Conservation (phyloP, 768 basidiomycete species). For the Kwoniella bestiolae region DNA sequence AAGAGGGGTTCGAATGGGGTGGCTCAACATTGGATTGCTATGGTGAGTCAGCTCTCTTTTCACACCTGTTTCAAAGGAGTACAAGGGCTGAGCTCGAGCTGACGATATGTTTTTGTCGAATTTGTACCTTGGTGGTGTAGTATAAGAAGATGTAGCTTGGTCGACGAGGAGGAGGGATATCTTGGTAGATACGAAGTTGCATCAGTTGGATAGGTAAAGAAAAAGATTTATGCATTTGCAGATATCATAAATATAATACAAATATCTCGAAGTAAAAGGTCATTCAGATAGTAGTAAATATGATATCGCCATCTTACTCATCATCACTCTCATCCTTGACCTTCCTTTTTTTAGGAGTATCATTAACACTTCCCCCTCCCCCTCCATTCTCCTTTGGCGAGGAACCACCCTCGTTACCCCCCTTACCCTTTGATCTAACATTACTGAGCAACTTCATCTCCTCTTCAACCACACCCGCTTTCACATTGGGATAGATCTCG, state of each 20-base stretch:
- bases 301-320: background rate
- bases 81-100: constrained; percentile 7
- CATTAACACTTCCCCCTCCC: background rate
- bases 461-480: constrained; percentile 31
- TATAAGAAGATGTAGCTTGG: no score
- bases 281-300: no score
- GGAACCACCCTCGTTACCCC: constrained; percentile 4
- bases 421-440: constrained; percentile 10
- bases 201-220: no score
- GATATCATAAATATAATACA: background rate
- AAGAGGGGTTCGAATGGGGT: constrained; percentile 27
- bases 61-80: no score
- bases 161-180: no score
- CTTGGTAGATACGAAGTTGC: no score
- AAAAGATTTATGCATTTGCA: background rate
- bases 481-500: constrained; percentile 13
- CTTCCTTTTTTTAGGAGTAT: constrained; percentile 17
- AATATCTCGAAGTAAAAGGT: background rate
- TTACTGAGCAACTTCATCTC: constrained; percentile 11
- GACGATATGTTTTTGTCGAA: background rate
- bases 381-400: constrained; percentile 24
- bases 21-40: constrained; percentile 19
- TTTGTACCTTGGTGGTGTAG: no score
- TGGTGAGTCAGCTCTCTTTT: constrained; percentile 18
- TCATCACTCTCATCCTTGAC: constrained; percentile 9